These are phyloP conservation scores for Neurospora cerealis DNA, from an alignment of 495 filamentous ascomycete species.

Conservation along the genomic window DNA sequence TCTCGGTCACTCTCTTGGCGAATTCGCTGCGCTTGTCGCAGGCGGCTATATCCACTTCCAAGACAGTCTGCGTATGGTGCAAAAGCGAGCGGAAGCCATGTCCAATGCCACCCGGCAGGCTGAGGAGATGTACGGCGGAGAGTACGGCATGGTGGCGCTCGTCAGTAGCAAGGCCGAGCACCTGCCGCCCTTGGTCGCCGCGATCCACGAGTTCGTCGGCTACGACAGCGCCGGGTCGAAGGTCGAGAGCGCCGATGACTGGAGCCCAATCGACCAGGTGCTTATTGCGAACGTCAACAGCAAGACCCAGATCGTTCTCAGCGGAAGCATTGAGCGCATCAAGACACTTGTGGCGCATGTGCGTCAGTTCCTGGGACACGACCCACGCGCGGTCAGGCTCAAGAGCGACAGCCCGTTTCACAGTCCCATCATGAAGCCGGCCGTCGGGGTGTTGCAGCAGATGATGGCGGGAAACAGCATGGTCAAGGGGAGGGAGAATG, in stretches of 20 bases:
- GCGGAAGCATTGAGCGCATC: slow-evolving; percentile 77
- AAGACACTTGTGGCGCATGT: slow-evolving; percentile 79
- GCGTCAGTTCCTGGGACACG: slow-evolving; percentile 85
- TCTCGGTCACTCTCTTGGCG: slow-evolving; percentile 89
- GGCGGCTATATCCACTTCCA: slow-evolving; percentile 65
- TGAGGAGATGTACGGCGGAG: slow-evolving; percentile 51
- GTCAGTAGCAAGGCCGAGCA: slow-evolving; percentile 67
- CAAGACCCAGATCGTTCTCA: slow-evolving; percentile 92
- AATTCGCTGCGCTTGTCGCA: slow-evolving; percentile 84
- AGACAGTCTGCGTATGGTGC: slow-evolving; percentile 69
- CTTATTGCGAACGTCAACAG: slow-evolving; percentile 90
- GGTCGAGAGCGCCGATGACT: slow-evolving; percentile 53
- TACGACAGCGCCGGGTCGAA: slow-evolving; percentile 52
- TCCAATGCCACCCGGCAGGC: slow-evolving; percentile 60
- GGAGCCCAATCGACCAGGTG: slow-evolving; percentile 73
- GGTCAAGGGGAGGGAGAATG: slow-evolving; percentile 31
- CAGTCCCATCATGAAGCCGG: slow-evolving; percentile 83
- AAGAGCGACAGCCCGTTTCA: slow-evolving; percentile 92
- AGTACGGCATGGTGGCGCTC: slow-evolving; percentile 89
- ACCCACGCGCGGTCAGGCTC: slow-evolving; percentile 77
- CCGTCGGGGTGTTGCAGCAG: slow-evolving; percentile 57
- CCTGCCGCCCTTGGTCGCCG: slow-evolving; percentile 53
- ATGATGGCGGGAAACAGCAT: slow-evolving; percentile 46
- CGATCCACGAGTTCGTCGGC: slow-evolving; percentile 74
- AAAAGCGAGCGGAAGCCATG: slow-evolving; percentile 77